phyloP scores from a whole-genome alignment of 208 protist genomes.

The Leishmania turanica region DNA sequence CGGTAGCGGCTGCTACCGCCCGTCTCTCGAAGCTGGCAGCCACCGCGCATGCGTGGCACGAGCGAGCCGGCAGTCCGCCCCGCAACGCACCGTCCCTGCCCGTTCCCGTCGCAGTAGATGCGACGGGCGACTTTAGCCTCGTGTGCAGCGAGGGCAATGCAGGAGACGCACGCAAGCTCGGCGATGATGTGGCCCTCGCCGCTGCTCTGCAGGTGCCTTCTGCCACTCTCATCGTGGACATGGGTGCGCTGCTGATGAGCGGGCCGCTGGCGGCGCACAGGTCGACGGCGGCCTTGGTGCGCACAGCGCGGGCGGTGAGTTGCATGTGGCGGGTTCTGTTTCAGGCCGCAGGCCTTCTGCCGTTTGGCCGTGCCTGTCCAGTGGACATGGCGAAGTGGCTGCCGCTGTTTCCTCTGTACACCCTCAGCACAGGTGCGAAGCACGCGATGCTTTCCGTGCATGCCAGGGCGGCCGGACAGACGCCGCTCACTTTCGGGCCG shows the following conservation, averaged over 20 bases:
- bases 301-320: constrained; percentile 20
- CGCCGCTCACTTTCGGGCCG: constrained; percentile 26
- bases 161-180: background rate
- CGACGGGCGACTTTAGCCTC: background rate
- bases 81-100: background rate
- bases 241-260: constrained; percentile 22
- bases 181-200: constrained; percentile 55
- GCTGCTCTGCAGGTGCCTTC: constrained; percentile 42
- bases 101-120: background rate
- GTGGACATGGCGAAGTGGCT: constrained; percentile 52
- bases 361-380: constrained; percentile 44
- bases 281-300: constrained; percentile 7
- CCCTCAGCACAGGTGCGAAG: constrained; percentile 42
- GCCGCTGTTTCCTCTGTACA: constrained; percentile 57
- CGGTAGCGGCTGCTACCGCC: background rate
- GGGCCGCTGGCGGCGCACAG: constrained; percentile 14
- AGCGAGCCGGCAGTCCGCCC: background rate
- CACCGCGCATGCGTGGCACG: background rate
- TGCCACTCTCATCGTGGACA: constrained; percentile 33
- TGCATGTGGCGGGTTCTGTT: constrained; percentile 49
- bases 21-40: background rate
- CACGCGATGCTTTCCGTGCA: constrained; percentile 48
- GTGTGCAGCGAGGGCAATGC: background rate
- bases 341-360: constrained; percentile 57
- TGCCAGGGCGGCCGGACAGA: constrained; percentile 24